Percentiles rank a stretch among this genome's conserved stretches.
Conservation (phyloP, 257 asterid genomes). For the Jacaranda copaia region DNA sequence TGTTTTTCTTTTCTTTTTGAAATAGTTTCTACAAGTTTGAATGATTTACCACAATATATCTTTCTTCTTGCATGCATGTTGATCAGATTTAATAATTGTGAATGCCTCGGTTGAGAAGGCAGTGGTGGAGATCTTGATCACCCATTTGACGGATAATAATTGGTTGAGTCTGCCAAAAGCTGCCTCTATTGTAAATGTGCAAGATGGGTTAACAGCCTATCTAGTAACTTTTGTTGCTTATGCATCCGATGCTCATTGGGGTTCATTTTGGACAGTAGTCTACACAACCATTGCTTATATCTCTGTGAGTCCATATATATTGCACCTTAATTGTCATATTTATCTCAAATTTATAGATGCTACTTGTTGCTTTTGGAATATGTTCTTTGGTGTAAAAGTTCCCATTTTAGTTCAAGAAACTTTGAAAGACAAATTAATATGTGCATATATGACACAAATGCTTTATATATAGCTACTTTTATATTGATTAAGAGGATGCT, state of each 20-base stretch:
- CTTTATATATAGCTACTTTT: no score
- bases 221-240: not conserved
- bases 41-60: no score
- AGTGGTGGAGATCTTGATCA: not conserved
- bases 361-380: no score
- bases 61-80: no score
- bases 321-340: not conserved
- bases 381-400: no score
- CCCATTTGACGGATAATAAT: not conserved
- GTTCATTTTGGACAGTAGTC: not conserved
- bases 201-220: not conserved
- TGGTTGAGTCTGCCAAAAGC: constrained; percentile 4
- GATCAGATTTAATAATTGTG: not conserved
- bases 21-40: no score
- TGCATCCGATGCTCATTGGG: not conserved
- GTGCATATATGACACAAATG: no score
- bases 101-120: constrained; percentile 8
- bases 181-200: constrained; percentile 11
- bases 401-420: no score
- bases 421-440: no score
- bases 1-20: no score
- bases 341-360: not conserved
- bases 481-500: no score
- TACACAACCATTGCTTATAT: constrained; percentile 19
- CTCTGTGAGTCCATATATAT: not conserved